A percentile compares a stretch with the other conserved stretches of the same genome.
phyloP scores from a whole-genome alignment of 108 stramenopile species.

The Cyclotella baltica region DNA sequence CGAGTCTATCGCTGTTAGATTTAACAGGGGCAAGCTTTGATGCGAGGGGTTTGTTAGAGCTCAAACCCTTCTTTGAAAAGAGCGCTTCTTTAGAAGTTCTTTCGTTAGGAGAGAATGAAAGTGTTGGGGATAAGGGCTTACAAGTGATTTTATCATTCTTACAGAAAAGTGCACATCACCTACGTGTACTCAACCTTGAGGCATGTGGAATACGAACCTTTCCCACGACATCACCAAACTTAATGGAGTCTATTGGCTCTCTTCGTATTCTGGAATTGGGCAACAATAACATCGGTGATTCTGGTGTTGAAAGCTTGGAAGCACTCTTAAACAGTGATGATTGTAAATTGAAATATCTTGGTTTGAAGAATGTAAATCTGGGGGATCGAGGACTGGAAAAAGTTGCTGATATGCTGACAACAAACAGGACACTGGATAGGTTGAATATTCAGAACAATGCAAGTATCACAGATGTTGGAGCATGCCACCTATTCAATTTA shows the following conservation, averaged over 20 bases:
- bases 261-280: conserved; percentile 50
- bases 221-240: not conserved
- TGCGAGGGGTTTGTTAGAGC: not conserved
- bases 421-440: conserved; percentile 18
- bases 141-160: not conserved
- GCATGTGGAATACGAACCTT: conserved; percentile 6
- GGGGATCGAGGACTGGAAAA: conserved; percentile 45
- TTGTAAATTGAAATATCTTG: conserved; percentile 40
- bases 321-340: conserved; percentile 36
- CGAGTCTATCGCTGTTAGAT: conserved; percentile 19
- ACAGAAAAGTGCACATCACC: not conserved
- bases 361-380: conserved; percentile 53
- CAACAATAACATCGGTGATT: conserved; percentile 56
- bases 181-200: conserved; percentile 22
- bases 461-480: conserved; percentile 30
- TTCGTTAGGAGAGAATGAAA: conserved; percentile 32
- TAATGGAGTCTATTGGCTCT: conserved; percentile 12
- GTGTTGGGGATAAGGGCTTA: conserved; percentile 29
- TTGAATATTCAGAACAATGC: conserved; percentile 27
- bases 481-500: conserved; percentile 8
- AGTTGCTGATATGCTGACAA: conserved; percentile 17
- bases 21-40: conserved; percentile 28
- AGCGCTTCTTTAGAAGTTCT: conserved; percentile 28
- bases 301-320: conserved; percentile 52
- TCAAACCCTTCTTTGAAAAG: conserved; percentile 18